These are phyloP conservation scores for Nothopassalora personata DNA, from an alignment of 2,329 filamentous ascomycete genomes.

Conservation along the genomic window DNA sequence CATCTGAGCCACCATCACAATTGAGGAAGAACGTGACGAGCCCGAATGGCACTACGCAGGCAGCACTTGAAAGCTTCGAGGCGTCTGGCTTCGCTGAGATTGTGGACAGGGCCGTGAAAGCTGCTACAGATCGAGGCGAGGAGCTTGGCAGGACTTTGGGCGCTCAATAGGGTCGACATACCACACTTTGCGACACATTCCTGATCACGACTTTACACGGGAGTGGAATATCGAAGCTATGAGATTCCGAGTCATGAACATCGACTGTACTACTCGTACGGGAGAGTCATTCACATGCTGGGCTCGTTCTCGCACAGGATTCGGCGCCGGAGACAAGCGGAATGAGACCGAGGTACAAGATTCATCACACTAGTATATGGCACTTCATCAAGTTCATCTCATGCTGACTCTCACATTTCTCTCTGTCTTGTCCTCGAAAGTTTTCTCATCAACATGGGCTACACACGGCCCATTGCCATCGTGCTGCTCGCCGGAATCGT, in stretches of 20 bases:
- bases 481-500: not conserved
- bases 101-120: slow-evolving; percentile 26
- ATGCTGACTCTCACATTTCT: not conserved
- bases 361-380: not conserved
- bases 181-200: not conserved
- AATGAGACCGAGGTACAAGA: not conserved
- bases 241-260: not conserved
- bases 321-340: not conserved
- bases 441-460: not conserved
- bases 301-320: not conserved
- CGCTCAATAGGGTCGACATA: slow-evolving; percentile 7
- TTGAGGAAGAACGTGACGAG: slow-evolving; percentile 28
- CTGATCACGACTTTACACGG: not conserved
- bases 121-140: slow-evolving; percentile 22
- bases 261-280: not conserved
- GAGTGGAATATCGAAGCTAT: not conserved
- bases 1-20: slow-evolving; percentile 22
- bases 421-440: not conserved
- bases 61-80: slow-evolving; percentile 26
- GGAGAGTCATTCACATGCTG: not conserved
- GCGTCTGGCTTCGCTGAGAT: slow-evolving; percentile 21
- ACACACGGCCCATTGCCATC: not conserved
- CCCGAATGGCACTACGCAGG: slow-evolving; percentile 27
- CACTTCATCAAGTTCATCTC: not conserved
- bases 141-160: slow-evolving; percentile 26